Conservation (phyloP, 2,329 filamentous ascomycete species). For the Sporothrix brasiliensis region DNA sequence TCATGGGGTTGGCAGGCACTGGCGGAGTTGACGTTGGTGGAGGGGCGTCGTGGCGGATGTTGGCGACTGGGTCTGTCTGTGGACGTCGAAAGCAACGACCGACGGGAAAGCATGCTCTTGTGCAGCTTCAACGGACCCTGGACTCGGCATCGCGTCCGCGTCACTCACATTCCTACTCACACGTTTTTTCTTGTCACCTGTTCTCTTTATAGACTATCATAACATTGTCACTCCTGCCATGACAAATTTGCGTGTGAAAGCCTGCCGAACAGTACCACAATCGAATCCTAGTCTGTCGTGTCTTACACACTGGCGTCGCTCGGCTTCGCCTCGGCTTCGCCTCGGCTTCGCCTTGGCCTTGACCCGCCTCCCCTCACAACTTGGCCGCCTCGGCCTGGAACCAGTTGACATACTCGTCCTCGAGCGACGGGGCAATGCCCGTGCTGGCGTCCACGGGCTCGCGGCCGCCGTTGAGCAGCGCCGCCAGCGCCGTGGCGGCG, state of each 20-base stretch:
- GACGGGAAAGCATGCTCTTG: too few species aligned
- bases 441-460: slow-evolving; percentile 26
- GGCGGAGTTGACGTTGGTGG: neutral
- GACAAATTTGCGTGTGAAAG: too few species aligned
- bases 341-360: neutral
- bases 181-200: too few species aligned
- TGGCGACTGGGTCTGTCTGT: neutral
- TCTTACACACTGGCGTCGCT: neutral
- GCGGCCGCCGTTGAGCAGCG: slow-evolving; percentile 26
- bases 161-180: too few species aligned
- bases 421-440: slow-evolving; percentile 22
- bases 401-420: slow-evolving; percentile 30
- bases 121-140: too few species aligned
- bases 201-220: too few species aligned
- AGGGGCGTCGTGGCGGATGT: neutral
- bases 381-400: slow-evolving; percentile 25
- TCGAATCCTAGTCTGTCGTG: neutral
- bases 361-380: neutral
- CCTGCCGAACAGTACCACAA: too few species aligned
- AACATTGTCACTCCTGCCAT: too few species aligned
- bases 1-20: neutral
- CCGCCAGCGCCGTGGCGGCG: slow-evolving; percentile 32
- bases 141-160: too few species aligned
- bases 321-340: too few species aligned
- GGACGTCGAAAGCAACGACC: too few species aligned